Conservation (phyloP, 768 basidiomycete species). For the Tylopilus sp. region DNA sequence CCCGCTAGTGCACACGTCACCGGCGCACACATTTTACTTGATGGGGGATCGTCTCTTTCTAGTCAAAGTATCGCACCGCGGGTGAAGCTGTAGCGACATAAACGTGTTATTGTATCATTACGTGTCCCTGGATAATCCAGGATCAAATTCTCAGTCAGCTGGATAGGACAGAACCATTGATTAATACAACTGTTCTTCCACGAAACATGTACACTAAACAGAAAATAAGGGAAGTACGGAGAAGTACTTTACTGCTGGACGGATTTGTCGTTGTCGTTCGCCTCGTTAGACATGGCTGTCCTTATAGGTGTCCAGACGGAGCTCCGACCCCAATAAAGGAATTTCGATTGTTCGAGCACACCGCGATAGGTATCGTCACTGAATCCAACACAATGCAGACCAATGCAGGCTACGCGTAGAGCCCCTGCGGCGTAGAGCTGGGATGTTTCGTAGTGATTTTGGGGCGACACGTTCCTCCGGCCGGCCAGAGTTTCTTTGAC, state of each 20-base stretch:
- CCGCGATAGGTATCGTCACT: slow-evolving; percentile 61
- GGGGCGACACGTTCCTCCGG: slow-evolving; percentile 74
- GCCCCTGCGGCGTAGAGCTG: slow-evolving; percentile 75
- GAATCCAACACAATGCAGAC: slow-evolving; percentile 75
- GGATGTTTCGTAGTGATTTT: slow-evolving; percentile 69
- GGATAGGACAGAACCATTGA: neutral
- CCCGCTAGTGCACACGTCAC: slow-evolving; percentile 74
- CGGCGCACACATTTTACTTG: slow-evolving; percentile 66
- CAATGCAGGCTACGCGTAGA: slow-evolving; percentile 69
- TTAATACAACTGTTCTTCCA: slow-evolving; percentile 1
- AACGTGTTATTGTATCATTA: neutral
- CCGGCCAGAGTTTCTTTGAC: slow-evolving; percentile 69
- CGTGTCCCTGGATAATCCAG: neutral
- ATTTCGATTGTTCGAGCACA: slow-evolving; percentile 59
- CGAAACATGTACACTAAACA: neutral
- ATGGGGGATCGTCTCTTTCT: slow-evolving; percentile 51
- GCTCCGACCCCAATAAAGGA: slow-evolving; percentile 22
- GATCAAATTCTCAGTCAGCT: neutral
- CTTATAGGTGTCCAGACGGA: slow-evolving; percentile 13
- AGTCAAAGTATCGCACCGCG: slow-evolving; percentile 21
- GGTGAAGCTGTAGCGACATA: slow-evolving; percentile 21
- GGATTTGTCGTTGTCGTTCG: slow-evolving; percentile 11
- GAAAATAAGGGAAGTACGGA: neutral
- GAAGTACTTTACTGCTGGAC: slow-evolving; percentile 4
- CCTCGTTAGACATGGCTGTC: slow-evolving; percentile 10